These are phyloP conservation scores for Leccinum disarticulatum DNA, from an alignment of 768 basidiomycete species.

Conservation along the genomic window DNA sequence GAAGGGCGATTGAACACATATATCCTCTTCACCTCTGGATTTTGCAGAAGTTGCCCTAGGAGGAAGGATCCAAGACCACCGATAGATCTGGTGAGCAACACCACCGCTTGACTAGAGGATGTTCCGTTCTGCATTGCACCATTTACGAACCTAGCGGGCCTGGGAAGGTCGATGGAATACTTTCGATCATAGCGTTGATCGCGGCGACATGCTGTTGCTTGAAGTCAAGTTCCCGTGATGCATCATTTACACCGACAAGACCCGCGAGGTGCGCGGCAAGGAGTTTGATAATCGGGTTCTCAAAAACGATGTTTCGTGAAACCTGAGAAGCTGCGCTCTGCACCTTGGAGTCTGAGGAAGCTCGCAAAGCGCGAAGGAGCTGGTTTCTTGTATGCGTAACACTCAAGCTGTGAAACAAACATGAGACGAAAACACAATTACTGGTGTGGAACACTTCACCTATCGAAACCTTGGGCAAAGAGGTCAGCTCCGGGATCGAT, in stretches of 20 bases:
- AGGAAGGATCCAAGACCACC: slow-evolving; percentile 42
- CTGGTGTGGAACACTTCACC: slow-evolving; percentile 11
- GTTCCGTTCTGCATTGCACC: neutral
- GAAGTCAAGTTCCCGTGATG: neutral
- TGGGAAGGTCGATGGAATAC: neutral
- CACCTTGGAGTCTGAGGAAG: slow-evolving; percentile 23
- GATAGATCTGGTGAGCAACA: slow-evolving; percentile 41
- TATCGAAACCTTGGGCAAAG: slow-evolving; percentile 35
- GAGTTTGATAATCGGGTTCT: slow-evolving; percentile 36
- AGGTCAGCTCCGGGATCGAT: slow-evolving; percentile 13
- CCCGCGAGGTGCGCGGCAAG: slow-evolving; percentile 6
- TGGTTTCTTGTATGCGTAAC: slow-evolving; percentile 20
- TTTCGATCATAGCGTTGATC: slow-evolving; percentile 33
- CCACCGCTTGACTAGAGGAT: neutral
- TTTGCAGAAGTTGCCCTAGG: slow-evolving; percentile 29
- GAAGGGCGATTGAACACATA: slow-evolving; percentile 35
- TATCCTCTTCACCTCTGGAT: slow-evolving; percentile 23
- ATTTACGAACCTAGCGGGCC: neutral
- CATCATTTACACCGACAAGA: slow-evolving; percentile 2
- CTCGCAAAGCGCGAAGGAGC: slow-evolving; percentile 16
- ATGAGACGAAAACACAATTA: neutral
- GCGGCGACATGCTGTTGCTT: slow-evolving; percentile 2
- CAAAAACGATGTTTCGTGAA: slow-evolving; percentile 32
- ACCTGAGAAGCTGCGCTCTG: slow-evolving; percentile 24
- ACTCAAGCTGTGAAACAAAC: slow-evolving; percentile 16